Evolutionary conservation across 2,329 filamentous ascomycete genomes (phyloP).

Genomic region (Aspergillus awamori): DNA sequence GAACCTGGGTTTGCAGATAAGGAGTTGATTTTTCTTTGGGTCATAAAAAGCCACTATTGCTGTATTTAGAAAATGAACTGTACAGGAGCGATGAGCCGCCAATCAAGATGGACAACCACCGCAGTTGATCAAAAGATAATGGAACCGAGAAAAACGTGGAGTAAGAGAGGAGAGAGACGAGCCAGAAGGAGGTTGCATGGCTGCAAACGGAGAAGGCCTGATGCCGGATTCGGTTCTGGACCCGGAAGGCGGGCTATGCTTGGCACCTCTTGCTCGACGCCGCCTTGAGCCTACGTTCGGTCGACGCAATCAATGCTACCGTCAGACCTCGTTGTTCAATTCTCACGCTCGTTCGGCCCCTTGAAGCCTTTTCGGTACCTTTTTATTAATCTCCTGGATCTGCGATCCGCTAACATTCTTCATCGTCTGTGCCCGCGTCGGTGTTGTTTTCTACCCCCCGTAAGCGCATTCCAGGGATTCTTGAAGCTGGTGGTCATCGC

Average conservation of each 20-base stretch:
- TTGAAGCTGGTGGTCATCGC: conserved; percentile 16
- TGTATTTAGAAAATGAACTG: conserved; percentile 20
- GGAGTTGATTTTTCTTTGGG: conserved; percentile 1
- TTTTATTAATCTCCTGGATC: background rate
- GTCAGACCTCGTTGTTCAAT: conserved; percentile 7
- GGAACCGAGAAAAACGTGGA: background rate
- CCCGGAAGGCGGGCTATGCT: conserved; percentile 7
- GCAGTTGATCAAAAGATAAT: background rate
- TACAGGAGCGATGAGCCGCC: conserved; percentile 7
- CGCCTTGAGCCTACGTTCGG: conserved; percentile 6
- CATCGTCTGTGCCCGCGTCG: background rate
- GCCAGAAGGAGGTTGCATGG: conserved; percentile 14
- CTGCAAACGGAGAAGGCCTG: conserved; percentile 23
- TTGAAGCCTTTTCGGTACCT: background rate
- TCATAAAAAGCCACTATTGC: conserved; percentile 6
- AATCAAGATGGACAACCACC: conserved; percentile 6
- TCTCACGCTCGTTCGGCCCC: background rate
- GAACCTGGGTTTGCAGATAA: conserved; percentile 4
- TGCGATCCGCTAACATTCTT: conserved; percentile 1
- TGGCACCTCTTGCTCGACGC: background rate
- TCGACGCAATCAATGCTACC: conserved; percentile 10
- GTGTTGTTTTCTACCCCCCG: background rate
- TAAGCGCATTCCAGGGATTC: conserved; percentile 10
- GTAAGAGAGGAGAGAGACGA: background rate
- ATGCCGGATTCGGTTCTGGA: conserved; percentile 19